Evolutionary conservation across 2,329 filamentous ascomycete genomes (phyloP), one percentile per base, ranked within the genome.

Genomic region (Microascus cirrosus): DNA sequence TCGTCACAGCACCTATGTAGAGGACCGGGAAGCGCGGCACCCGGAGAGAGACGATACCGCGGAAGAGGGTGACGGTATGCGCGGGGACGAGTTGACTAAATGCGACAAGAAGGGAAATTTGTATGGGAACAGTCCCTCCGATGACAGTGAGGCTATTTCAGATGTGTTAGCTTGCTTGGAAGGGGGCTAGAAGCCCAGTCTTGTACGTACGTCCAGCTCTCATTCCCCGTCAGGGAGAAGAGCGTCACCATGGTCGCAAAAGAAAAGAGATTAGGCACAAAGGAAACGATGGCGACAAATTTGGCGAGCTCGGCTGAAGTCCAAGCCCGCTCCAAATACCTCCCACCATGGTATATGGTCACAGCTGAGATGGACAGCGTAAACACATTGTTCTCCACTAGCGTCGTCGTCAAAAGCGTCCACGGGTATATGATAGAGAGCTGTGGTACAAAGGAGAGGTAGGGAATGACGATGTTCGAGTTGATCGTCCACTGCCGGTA

Each of bases 21-120:
- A 94, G 62, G 74, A 95, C 75, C 12, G 83, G 83, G 64, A 85
- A 84, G 54, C 81, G 76, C 20, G 84, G 84, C 58, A 99, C 91
- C 64, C 93, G 89, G 70, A 97, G 84, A 60, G 94, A 95, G 60
- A 97, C 70, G 61, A 96, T 76, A 62, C 91, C 91, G 62, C 88
- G 87, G 75, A 96, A 93, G 59, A 99, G 83, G 4, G 93, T 94
- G 57, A 97, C 93, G 12, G 94, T 99, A 72, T 99, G 94, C 61
- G 96, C 92, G 24, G 94, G 94, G 39, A 97, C 88, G 55, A 99
- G 89, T 73, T 99, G 94, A 74, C 95, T 97, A 74, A 97, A 96
- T 58, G 93, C 90, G 65, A 97, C 90, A 61, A 99, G 87, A 75
- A 97, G 97, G 61, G 89, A 86, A 53, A 94, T 91, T 71, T 96